phyloP scores from a whole-genome alignment of 2,329 filamentous ascomycete species.

The Lomentospora prolificans region DNA sequence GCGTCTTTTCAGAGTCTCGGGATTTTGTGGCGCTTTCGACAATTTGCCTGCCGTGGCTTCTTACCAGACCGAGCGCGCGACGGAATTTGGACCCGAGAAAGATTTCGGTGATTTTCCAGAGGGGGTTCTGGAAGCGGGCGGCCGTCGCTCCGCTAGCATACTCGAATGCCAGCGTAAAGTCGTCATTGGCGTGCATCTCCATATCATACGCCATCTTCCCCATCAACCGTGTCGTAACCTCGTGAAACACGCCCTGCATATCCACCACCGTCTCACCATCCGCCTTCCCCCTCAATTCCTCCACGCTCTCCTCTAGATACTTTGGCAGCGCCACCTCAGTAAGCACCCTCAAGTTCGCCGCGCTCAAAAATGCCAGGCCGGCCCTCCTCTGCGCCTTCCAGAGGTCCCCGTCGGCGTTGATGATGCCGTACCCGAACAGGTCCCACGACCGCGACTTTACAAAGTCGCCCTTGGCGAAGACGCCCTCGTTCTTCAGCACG shows the following conservation, averaged over 20 bases:
- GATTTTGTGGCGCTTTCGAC: constrained; percentile 43
- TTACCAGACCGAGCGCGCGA: constrained; percentile 37
- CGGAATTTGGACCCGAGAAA: constrained; percentile 39
- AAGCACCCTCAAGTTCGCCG: constrained; percentile 45
- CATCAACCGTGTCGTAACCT: constrained; percentile 56
- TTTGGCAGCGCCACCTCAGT: constrained; percentile 47
- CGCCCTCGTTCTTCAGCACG: constrained; percentile 49
- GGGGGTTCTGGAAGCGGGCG: constrained; percentile 54
- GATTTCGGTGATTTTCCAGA: constrained; percentile 50
- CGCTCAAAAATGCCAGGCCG: constrained; percentile 48
- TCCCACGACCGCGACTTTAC: constrained; percentile 51
- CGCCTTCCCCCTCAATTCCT: constrained; percentile 13
- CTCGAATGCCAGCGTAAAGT: constrained; percentile 52
- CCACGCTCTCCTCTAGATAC: constrained; percentile 36
- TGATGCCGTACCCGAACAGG: constrained; percentile 56
- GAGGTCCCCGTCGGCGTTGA: constrained; percentile 54
- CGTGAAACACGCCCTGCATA: constrained; percentile 50
- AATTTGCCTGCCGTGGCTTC: constrained; percentile 45
- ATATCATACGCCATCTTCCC: constrained; percentile 61
- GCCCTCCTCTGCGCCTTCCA: constrained; percentile 56
- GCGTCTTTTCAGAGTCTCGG: constrained; percentile 15
- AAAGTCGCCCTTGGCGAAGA: constrained; percentile 53
- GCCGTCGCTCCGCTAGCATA: constrained; percentile 50
- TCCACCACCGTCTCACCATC: constrained; percentile 30
- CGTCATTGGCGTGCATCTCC: constrained; percentile 53